phyloP scores from a whole-genome alignment of 2,329 filamentous ascomycete genomes.

The Penicillium sclerotigenum region DNA sequence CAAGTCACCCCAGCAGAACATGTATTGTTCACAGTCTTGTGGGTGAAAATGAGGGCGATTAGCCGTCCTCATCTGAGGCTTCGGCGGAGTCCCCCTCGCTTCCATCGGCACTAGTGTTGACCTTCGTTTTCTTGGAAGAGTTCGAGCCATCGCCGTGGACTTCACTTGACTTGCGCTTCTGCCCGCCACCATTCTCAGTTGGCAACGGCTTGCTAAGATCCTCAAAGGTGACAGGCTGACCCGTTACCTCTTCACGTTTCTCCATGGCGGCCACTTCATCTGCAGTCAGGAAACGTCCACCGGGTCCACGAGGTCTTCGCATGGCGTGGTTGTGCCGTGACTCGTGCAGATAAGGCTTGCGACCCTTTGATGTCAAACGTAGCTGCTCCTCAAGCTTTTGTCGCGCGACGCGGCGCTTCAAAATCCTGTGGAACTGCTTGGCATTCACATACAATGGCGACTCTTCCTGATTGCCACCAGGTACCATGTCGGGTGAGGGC shows the following conservation, averaged over 20 bases:
- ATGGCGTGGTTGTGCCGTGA: conserved; percentile 98
- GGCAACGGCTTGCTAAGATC: conserved; percentile 33
- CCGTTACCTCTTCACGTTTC: conserved; percentile 50
- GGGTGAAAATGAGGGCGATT: conserved; percentile 7
- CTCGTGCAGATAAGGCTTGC: conserved; percentile 96
- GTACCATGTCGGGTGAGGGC: conserved; percentile 75
- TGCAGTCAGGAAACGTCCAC: conserved; percentile 91
- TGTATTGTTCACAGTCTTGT: neutral
- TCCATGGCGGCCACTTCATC: conserved; percentile 94
- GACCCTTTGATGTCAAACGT: conserved; percentile 86
- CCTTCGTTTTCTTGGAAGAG: conserved; percentile 52
- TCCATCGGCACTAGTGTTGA: conserved; percentile 50
- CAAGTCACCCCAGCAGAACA: conserved; percentile 7
- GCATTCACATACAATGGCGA: conserved; percentile 96
- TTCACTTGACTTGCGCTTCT: conserved; percentile 53
- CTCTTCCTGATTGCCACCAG: conserved; percentile 68
- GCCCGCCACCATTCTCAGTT: conserved; percentile 36
- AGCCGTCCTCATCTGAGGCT: conserved; percentile 52
- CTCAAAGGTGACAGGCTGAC: conserved; percentile 23
- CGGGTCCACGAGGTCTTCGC: conserved; percentile 87
- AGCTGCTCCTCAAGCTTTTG: conserved; percentile 92
- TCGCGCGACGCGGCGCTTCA: conserved; percentile 88
- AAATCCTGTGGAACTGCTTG: conserved; percentile 95
- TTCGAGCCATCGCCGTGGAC: conserved; percentile 43
- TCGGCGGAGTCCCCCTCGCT: conserved; percentile 50